Percentiles rank a stretch among this genome's conserved stretches.
These are phyloP conservation scores for Papiliotrema fonsecae DNA, from an alignment of 1,284 basidiomycete genomes.

Conservation along the genomic window DNA sequence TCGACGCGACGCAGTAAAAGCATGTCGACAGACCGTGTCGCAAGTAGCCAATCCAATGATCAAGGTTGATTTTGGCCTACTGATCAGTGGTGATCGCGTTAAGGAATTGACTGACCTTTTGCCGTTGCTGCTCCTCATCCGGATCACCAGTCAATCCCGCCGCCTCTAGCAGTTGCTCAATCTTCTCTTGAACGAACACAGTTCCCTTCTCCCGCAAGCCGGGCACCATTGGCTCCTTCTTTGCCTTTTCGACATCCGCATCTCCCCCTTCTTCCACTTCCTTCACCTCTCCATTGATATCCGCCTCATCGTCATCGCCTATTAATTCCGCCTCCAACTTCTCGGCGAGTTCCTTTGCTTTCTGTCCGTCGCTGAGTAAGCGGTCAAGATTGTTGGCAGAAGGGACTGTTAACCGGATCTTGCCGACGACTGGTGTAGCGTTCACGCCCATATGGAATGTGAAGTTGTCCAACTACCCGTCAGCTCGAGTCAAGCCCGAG, in stretches of 20 bases:
- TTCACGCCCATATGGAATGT: conserved; percentile 83
- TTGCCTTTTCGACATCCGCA: conserved; percentile 54
- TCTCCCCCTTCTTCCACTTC: conserved; percentile 57
- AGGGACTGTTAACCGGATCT: conserved; percentile 72
- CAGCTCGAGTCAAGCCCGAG: background rate
- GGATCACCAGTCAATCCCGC: conserved; percentile 25
- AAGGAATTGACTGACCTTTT: conserved; percentile 21
- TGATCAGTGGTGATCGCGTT: background rate
- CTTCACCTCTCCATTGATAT: conserved; percentile 51
- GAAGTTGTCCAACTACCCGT: conserved; percentile 76
- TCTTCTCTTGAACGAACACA: conserved; percentile 36
- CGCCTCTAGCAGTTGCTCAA: conserved; percentile 27
- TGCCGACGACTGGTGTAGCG: conserved; percentile 68
- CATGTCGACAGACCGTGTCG: conserved; percentile 50
- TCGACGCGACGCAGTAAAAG: conserved; percentile 90
- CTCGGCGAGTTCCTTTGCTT: conserved; percentile 63
- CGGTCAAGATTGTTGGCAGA: conserved; percentile 71
- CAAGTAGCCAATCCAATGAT: conserved; percentile 41
- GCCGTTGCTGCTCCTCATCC: conserved; percentile 24
- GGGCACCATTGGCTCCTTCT: conserved; percentile 7
- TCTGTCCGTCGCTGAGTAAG: conserved; percentile 69
- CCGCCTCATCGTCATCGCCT: conserved; percentile 45
- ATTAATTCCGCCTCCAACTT: conserved; percentile 63
- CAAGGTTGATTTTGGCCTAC: conserved; percentile 35
- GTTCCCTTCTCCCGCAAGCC: conserved; percentile 36